Percentiles rank a stretch among this genome's conserved stretches.
These are phyloP conservation scores for Volvox africanus DNA, from an alignment of 139 green algal species.

Conservation along the genomic window DNA sequence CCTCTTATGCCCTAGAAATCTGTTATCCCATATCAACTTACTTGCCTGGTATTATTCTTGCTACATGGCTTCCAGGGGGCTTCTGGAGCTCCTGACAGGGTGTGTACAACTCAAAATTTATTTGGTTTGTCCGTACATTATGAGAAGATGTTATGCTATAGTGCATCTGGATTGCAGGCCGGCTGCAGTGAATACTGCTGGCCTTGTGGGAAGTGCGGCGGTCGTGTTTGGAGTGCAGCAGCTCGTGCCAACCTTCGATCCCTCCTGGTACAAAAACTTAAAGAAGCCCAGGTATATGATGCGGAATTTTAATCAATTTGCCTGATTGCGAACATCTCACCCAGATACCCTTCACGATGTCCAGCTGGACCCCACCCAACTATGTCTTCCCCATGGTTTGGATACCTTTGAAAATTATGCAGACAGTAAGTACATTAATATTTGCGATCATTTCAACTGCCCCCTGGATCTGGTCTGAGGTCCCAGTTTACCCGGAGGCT, in stretches of 20 bases:
- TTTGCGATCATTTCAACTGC: neutral
- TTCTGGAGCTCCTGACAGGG: slow-evolving; percentile 8
- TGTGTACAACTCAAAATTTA: neutral
- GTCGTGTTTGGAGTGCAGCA: slow-evolving; percentile 51
- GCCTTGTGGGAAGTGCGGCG: neutral
- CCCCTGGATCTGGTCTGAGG: no score
- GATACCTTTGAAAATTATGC: slow-evolving; percentile 78
- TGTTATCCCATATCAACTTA: no score
- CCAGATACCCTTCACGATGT: no score
- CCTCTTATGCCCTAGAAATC: no score
- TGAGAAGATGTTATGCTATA: neutral
- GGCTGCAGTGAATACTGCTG: neutral
- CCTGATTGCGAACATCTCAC: no score
- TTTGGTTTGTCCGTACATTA: neutral
- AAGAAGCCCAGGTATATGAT: slow-evolving; percentile 52
- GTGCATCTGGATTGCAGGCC: neutral
- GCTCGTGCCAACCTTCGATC: slow-evolving; percentile 34
- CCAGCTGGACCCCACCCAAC: slow-evolving; percentile 77
- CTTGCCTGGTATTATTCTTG: neutral
- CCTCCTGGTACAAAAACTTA: slow-evolving; percentile 54
- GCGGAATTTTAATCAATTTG: no score
- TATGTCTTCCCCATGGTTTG: slow-evolving; percentile 72
- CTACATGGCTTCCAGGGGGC: slow-evolving; percentile 12
- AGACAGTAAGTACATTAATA: slow-evolving; percentile 56
- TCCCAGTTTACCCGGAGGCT: no score